Evolutionary conservation across 352 stramenopile species (phyloP), one percentile per base, ranked within the genome.

Genomic region (Pythium diclinum): DNA sequence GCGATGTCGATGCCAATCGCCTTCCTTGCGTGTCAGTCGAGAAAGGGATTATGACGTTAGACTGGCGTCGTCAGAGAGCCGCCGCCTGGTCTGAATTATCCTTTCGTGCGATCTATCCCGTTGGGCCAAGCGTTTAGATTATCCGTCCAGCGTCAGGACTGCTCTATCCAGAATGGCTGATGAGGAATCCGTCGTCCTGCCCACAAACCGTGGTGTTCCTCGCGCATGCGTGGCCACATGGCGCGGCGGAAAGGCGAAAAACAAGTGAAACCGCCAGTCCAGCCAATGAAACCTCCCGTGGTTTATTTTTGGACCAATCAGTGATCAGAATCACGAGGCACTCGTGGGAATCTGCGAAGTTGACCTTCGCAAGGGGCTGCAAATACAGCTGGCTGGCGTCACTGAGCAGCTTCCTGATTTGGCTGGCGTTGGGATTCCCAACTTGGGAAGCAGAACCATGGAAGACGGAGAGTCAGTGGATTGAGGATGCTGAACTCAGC

Each of bases 1-100:
- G 46, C 46, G 54, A 13, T 53, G 61, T 59, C 61, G 61, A 68
- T 68, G 44, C 46, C 36, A 53, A 66, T 66, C 59, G 40, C 51
- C 51, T 66, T 66, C 38, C 59, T 63, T 49, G 47, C 46, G 16
- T 21, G n/a, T 52, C 28, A 0, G 3, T 49, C 25, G 59, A 66
- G 59, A 66, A 66, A 60, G 51, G 33, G 59, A 66, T 66, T 66
- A 59, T 66, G 33, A 14, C 33, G 33, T 13, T 38, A 38, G 33
- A 38, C 33, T 13, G 33, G 10, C 1, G 33, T 38, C 33, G 7
- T 13, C 33, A 13, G 33, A 9, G 33, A 38, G 33, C 3, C 10
- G 16, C 36, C 3, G 36, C 36, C 36, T 17, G 11, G 36, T 42
- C 36, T 42, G 16, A 42, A 42, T 3, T 38, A 28, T 28, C 25